Conservation (phyloP, 257 asterid species). For the Capsicum pubescens region DNA sequence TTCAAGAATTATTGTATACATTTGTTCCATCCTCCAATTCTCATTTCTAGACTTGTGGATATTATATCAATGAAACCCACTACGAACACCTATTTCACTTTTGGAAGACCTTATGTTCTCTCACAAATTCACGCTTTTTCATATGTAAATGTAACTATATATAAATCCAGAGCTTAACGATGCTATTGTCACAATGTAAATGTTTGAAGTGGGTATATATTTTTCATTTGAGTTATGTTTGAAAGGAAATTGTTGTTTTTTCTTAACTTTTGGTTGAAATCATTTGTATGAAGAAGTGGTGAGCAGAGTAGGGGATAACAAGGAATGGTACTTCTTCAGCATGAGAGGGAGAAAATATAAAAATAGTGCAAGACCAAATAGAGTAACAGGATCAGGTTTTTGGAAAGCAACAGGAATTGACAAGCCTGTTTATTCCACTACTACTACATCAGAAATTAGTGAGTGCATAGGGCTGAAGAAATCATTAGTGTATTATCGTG, state of each 20-base stretch:
- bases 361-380: conserved; percentile 51
- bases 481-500: conserved; percentile 38
- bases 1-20: neutral
- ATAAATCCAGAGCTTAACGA: neutral
- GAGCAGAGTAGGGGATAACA: conserved; percentile 39
- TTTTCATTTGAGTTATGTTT: neutral
- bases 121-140: neutral
- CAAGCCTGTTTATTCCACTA: conserved; percentile 17
- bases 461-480: conserved; percentile 41
- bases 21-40: neutral
- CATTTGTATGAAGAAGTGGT: neutral
- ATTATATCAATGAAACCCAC: neutral
- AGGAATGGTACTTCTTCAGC: conserved; percentile 68
- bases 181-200: neutral
- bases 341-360: conserved; percentile 62
- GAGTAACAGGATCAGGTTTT: conserved; percentile 40
- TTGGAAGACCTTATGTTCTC: neutral
- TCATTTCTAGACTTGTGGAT: neutral
- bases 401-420: conserved; percentile 42
- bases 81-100: neutral
- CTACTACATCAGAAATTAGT: neutral
- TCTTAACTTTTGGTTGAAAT: neutral
- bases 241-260: neutral
- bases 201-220: conserved; percentile 4
- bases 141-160: neutral